Conservation (phyloP, 2,329 filamentous ascomycete species). For the Hymenoscyphus linearis region DNA sequence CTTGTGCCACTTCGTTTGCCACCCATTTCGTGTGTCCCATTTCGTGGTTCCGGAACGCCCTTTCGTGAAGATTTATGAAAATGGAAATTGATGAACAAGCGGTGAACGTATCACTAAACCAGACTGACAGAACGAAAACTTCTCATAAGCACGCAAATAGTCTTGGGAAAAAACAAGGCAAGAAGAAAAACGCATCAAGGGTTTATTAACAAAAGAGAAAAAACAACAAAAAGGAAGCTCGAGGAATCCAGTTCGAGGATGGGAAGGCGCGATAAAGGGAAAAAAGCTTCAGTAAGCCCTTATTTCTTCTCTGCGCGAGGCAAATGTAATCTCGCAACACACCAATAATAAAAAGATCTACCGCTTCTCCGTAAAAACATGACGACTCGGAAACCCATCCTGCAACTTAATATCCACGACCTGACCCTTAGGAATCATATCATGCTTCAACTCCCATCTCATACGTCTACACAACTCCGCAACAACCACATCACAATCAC, state of each 20-base stretch:
- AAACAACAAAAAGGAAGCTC: not conserved
- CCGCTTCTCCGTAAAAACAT: slow-evolving; percentile 35
- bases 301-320: not conserved
- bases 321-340: not conserved
- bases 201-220: not conserved
- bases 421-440: slow-evolving; percentile 72
- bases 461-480: slow-evolving; percentile 77
- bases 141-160: not conserved
- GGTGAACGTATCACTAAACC: not conserved
- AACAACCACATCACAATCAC: slow-evolving; percentile 88
- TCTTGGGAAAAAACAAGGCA: no score
- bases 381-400: slow-evolving; percentile 42
- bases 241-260: not conserved
- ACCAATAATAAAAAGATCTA: not conserved
- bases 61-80: no score
- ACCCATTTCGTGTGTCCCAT: no score
- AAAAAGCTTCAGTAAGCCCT: not conserved
- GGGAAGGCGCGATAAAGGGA: not conserved
- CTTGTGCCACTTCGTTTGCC: no score
- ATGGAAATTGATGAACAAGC: no score
- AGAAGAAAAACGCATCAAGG: not conserved
- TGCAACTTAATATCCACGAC: slow-evolving; percentile 49
- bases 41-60: no score
- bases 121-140: not conserved
- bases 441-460: slow-evolving; percentile 74